Percentiles rank a stretch among this genome's conserved stretches.
Evolutionary conservation across 768 basidiomycete genomes (phyloP).

Genomic region (Filobasidium floriforme): DNA sequence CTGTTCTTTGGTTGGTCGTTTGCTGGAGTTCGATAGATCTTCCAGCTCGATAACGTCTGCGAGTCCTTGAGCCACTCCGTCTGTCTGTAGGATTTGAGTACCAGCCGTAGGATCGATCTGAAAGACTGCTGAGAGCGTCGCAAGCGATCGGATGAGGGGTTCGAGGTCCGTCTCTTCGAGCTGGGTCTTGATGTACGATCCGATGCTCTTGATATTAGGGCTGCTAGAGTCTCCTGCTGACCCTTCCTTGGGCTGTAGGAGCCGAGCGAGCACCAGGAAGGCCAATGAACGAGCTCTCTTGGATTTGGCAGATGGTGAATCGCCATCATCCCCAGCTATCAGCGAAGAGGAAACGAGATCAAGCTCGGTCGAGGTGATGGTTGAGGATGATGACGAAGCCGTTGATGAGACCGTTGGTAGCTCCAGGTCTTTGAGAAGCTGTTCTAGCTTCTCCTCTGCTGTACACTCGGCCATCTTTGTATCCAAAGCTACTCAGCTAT

Average conservation of each 20-base stretch:
- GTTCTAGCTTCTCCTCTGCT: not conserved
- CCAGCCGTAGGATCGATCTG: conserved; percentile 7
- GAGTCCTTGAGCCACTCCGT: conserved; percentile 11
- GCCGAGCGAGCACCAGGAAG: conserved; percentile 12
- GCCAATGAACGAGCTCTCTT: conserved; percentile 10
- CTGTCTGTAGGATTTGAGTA: conserved; percentile 2
- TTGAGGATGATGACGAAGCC: not conserved
- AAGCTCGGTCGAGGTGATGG: not conserved
- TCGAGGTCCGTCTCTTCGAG: conserved; percentile 10
- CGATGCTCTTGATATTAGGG: not conserved
- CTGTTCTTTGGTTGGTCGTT: not conserved
- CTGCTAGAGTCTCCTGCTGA: too few species aligned
- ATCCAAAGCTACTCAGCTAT: too few species aligned
- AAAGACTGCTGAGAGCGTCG: conserved; percentile 7
- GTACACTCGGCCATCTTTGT: too few species aligned
- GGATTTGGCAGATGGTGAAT: not conserved
- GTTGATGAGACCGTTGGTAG: not conserved
- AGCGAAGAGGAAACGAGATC: not conserved
- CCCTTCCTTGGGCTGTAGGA: not conserved
- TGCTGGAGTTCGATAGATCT: not conserved
- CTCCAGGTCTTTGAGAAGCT: not conserved
- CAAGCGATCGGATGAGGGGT: conserved; percentile 2
- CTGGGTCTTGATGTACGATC: not conserved
- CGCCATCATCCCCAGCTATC: not conserved
- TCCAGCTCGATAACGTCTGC: conserved; percentile 5